A percentile compares a stretch with the other conserved stretches of the same genome.
Evolutionary conservation across 225 moss, liverwort and hornwort genomes (phyloP).

Genomic region (Sphagnum tenellum): DNA sequence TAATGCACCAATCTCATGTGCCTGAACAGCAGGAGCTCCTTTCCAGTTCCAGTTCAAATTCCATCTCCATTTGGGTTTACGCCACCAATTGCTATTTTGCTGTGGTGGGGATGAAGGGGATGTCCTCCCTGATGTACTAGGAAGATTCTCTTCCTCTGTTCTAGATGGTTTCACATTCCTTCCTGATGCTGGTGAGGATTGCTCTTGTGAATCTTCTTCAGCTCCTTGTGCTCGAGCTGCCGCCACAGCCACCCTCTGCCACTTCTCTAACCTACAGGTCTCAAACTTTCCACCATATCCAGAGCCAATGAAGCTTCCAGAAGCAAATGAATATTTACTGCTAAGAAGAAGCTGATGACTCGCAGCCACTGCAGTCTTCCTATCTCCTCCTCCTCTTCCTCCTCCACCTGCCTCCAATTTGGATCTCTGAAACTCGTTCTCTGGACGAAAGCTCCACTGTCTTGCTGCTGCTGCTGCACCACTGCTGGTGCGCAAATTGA

Average conservation of each 20-base stretch:
- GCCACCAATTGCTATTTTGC: conserved; percentile 64
- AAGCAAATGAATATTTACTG: conserved; percentile 18
- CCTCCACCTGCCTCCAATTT: too few species aligned
- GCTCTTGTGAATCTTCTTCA: conserved; percentile 25
- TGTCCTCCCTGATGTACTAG: conserved; percentile 60
- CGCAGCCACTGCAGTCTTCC: conserved; percentile 8
- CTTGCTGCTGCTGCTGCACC: too few species aligned
- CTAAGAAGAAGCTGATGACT: conserved; percentile 12
- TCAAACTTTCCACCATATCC: conserved; percentile 17
- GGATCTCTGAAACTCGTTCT: too few species aligned
- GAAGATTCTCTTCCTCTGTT: conserved; percentile 38
- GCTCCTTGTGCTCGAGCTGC: conserved; percentile 32
- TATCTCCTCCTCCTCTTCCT: conserved; percentile 1
- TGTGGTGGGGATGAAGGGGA: conserved; percentile 61
- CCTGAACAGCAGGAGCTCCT: conserved; percentile 53
- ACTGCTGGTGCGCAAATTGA: too few species aligned
- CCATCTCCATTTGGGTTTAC: conserved; percentile 57
- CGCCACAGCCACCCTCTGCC: conserved; percentile 17
- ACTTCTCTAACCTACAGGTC: conserved; percentile 20
- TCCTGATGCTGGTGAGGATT: conserved; percentile 28
- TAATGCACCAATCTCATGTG: conserved; percentile 81
- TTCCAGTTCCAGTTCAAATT: conserved; percentile 50
- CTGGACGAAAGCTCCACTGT: too few species aligned
- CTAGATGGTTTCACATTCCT: conserved; percentile 30
- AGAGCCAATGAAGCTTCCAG: conserved; percentile 14